A percentile compares a stretch with the other conserved stretches of the same genome.
Conservation (phyloP, 352 stramenopile species). For the Pythium biforme region DNA sequence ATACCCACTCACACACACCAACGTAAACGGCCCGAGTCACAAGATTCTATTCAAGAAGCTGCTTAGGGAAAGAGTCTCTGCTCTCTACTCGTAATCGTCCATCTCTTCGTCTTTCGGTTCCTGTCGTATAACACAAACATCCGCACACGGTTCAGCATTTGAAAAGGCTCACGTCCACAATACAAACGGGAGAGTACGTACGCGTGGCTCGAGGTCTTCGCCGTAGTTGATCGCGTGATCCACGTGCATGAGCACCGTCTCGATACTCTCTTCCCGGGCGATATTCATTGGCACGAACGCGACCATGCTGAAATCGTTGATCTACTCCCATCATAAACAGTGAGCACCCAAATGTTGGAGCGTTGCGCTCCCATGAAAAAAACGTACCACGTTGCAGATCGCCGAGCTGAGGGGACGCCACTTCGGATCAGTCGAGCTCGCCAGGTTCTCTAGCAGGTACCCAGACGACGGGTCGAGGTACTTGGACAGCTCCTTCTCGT, state of each 20-base stretch:
- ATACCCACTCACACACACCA: too few species aligned
- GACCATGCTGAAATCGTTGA: conserved; percentile 97
- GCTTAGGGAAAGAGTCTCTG: too few species aligned
- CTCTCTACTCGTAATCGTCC: conserved; percentile 19
- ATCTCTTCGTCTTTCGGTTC: conserved; percentile 69
- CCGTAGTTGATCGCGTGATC: conserved; percentile 98
- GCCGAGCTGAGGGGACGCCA: conserved; percentile 78
- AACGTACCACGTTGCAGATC: conserved; percentile 87
- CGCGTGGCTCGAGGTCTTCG: conserved; percentile 92
- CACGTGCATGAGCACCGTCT: conserved; percentile 94
- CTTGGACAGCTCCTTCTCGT: conserved; percentile 88
- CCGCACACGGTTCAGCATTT: neutral
- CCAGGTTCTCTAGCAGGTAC: conserved; percentile 81
- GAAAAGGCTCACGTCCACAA: conserved; percentile 12
- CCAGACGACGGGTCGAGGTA: conserved; percentile 83
- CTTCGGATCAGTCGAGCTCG: conserved; percentile 75
- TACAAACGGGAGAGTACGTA: conserved; percentile 19
- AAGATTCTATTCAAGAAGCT: conserved; percentile 9
- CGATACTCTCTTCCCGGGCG: conserved; percentile 95
- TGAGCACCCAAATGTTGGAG: too few species aligned
- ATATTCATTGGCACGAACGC: conserved; percentile 98
- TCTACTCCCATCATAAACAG: too few species aligned
- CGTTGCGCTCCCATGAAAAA: too few species aligned
- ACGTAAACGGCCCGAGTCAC: neutral
- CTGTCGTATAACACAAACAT: conserved; percentile 24